These are phyloP conservation scores for Pseudogymnoascus sp. DNA, from an alignment of 2,329 filamentous ascomycete genomes.

Conservation along the genomic window DNA sequence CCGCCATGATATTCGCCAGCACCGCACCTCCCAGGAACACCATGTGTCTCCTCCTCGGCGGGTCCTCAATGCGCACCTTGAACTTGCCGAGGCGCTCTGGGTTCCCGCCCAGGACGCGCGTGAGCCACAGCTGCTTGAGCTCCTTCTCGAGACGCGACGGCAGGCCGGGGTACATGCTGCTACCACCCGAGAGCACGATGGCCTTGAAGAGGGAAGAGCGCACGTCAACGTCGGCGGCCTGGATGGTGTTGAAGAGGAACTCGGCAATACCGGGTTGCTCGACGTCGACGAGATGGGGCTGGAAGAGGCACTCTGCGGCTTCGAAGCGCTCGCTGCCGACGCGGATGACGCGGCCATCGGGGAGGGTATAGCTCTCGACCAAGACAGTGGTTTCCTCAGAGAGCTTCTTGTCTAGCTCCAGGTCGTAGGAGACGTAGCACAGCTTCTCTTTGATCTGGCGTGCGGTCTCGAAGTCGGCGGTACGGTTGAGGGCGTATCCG, in stretches of 20 bases:
- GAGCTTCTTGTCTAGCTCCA: conserved; percentile 90
- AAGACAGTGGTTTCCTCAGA: conserved; percentile 96
- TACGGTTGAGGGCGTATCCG: conserved; percentile 94
- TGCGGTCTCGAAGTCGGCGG: conserved; percentile 97
- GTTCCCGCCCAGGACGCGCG: conserved; percentile 79
- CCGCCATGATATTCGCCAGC: conserved; percentile 96
- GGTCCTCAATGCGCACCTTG: conserved; percentile 98
- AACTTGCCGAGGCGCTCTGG: conserved; percentile 96
- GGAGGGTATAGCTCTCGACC: conserved; percentile 94
- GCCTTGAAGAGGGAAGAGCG: conserved; percentile 92
- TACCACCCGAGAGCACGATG: conserved; percentile 90
- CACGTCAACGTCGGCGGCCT: conserved; percentile 90
- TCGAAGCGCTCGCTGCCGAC: conserved; percentile 97
- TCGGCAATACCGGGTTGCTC: conserved; percentile 96
- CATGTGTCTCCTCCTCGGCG: conserved; percentile 92
- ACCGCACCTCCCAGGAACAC: conserved; percentile 98
- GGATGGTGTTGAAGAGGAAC: conserved; percentile 98
- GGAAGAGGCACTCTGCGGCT: conserved; percentile 95
- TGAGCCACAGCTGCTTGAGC: conserved; percentile 96
- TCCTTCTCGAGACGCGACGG: conserved; percentile 96
- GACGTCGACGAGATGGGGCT: conserved; percentile 94
- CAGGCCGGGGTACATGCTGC: conserved; percentile 97
- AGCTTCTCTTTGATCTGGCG: conserved; percentile 99
- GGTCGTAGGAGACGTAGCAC: conserved; percentile 97
- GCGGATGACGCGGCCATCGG: conserved; percentile 90